These are phyloP conservation scores for Tarenaya hassleriana DNA, from an alignment of 345 rosid species.

Conservation along the genomic window DNA sequence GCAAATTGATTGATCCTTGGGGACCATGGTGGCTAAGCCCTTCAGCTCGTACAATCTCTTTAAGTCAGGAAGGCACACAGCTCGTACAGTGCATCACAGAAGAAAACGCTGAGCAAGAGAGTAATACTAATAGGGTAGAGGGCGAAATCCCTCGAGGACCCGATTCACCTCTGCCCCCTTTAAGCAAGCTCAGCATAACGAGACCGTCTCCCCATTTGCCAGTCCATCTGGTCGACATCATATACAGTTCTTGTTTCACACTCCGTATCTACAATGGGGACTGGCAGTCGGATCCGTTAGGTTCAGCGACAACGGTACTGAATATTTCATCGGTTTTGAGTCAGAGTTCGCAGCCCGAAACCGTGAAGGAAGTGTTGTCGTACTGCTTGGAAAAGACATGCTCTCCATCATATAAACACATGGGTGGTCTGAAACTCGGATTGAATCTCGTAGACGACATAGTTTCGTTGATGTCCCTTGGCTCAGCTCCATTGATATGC, in stretches of 20 bases:
- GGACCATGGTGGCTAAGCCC: conserved; percentile 93
- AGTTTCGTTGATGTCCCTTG: conserved; percentile 43
- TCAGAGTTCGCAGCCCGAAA: conserved; percentile 57
- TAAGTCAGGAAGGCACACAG: conserved; percentile 53
- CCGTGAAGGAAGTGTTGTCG: conserved; percentile 50
- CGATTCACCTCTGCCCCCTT: conserved; percentile 36
- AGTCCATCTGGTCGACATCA: conserved; percentile 18
- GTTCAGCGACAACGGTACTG: conserved; percentile 50
- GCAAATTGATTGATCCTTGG: conserved; percentile 89
- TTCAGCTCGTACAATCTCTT: conserved; percentile 53
- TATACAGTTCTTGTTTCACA: conserved; percentile 59
- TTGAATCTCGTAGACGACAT: conserved; percentile 59
- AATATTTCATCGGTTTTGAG: conserved; percentile 64
- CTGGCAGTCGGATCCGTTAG: conserved; percentile 64
- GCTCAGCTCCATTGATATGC: conserved; percentile 51
- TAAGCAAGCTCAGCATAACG: conserved; percentile 37
- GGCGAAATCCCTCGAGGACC: conserved; percentile 63
- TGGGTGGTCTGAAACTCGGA: conserved; percentile 66
- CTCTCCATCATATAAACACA: conserved; percentile 57
- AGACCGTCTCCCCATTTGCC: conserved; percentile 23
- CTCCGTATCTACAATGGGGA: conserved; percentile 87
- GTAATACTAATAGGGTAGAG: too few species aligned
- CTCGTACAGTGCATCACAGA: conserved; percentile 47
- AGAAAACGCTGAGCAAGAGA: conserved; percentile 12
- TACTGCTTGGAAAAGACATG: conserved; percentile 75